Evolutionary conservation across 306 rosid genomes (phyloP), one percentile per base, ranked within the genome.

Genomic region (Chamaecrista fasciculata): DNA sequence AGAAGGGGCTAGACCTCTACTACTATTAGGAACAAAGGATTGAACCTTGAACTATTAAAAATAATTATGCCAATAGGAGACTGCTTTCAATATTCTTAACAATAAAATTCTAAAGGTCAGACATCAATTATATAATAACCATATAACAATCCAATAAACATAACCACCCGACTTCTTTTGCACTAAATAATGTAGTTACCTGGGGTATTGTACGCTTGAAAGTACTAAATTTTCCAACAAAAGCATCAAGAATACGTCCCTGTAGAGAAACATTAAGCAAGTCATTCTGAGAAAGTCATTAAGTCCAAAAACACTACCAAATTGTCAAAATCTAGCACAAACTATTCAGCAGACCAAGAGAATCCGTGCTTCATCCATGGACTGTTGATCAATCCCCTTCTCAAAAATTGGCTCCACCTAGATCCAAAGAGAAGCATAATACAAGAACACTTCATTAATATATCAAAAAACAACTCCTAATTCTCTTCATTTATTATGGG

Each of bases 381-480:
- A 91, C 55, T 80, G 87, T 76, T 83, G 99, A 82, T 95, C 97
- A 23, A 95, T 86, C 65, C 99, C 97, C 81, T 91, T 95, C 84
- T 95, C 99, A 75, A 85, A 95, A 77, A 95, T 91, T 63, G 99
- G 97, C 82, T 95, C 99, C 86, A 95, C 99, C 99, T 95, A 75
- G 19, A 68, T 67, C 77, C 82, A 80, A 70, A 20, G 66, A 65
- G 76, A 73, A 63, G n/a, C 67, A 46, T 40, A 57, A 72, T 23
- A 48, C 44, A 62, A 50, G 76, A 81, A 16, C 28, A 44, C 69
- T 37, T 47, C 47, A 26, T 46, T 50, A 74, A 60, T 49, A 43
- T 73, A 78, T 60, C 66, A 59, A 69, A 48, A 48, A 75, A 34
- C 15, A 60, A 52, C 65, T 10, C 72, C 34, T 51, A 61, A 67